A percentile compares a stretch with the other conserved stretches of the same genome.
These are phyloP conservation scores for Ormosia emarginata DNA, from an alignment of 306 rosid genomes.

Conservation along the genomic window DNA sequence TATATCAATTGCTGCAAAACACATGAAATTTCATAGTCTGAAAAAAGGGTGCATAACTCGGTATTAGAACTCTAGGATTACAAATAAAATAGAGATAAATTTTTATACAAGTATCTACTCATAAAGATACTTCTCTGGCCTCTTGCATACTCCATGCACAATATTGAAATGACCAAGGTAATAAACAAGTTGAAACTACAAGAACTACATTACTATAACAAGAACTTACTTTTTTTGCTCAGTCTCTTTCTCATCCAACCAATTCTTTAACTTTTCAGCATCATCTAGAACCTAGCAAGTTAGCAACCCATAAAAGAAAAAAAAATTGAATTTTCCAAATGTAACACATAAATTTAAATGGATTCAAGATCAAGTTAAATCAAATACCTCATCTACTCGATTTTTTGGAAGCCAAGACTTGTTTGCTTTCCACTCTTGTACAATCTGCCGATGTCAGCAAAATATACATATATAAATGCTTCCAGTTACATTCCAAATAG, in stretches of 20 bases:
- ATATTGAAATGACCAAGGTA: neutral
- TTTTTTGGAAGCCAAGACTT: constrained; percentile 86
- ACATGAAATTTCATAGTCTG: neutral
- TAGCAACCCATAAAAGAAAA: constrained; percentile 14
- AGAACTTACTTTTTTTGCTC: constrained; percentile 80
- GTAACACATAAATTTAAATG: neutral
- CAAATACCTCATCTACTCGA: constrained; percentile 65
- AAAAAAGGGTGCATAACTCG: neutral
- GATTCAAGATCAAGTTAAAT: neutral
- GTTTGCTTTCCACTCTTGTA: constrained; percentile 63
- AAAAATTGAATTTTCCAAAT: constrained; percentile 16
- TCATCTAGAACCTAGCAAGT: constrained; percentile 64
- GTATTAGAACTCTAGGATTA: neutral
- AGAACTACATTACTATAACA: neutral
- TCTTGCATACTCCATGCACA: neutral
- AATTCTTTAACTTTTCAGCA: constrained; percentile 62
- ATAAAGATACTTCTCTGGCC: neutral
- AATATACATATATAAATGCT: constrained; percentile 12
- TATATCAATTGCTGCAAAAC: neutral
- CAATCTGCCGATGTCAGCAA: constrained; percentile 53
- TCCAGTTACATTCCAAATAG: constrained; percentile 4
- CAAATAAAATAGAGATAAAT: neutral
- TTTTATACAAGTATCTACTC: neutral
- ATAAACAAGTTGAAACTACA: neutral
- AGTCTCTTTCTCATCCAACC: constrained; percentile 81